A percentile compares a stretch with the other conserved stretches of the same genome.
phyloP scores from a whole-genome alignment of 495 filamentous ascomycete genomes.

The Aspergillus leporis region DNA sequence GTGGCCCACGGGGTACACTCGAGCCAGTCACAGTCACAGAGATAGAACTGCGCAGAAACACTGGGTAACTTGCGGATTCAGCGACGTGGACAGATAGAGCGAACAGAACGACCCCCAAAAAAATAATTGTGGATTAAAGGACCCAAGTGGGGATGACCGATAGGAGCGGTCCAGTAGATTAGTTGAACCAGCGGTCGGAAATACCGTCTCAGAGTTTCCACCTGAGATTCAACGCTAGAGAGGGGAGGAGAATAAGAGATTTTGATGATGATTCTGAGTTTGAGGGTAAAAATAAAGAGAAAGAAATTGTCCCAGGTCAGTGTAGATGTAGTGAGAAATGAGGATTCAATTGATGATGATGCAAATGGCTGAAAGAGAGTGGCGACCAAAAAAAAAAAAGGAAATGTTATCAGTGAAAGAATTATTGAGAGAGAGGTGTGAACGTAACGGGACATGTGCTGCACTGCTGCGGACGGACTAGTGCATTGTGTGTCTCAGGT shows the following conservation, averaged over 20 bases:
- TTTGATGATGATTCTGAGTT: background rate
- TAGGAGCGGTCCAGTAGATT: background rate
- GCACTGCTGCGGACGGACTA: slow-evolving; percentile 2
- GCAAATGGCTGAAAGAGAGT: background rate
- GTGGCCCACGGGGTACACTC: slow-evolving; percentile 6
- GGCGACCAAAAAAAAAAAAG: background rate
- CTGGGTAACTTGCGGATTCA: slow-evolving; percentile 7
- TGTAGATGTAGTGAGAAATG: background rate
- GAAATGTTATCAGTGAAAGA: background rate
- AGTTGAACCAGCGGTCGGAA: background rate
- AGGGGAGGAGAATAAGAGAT: background rate
- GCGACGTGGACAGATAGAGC: slow-evolving; percentile 2
- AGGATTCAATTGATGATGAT: too few species aligned
- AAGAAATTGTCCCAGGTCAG: background rate
- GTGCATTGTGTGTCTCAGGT: background rate
- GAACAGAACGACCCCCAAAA: background rate
- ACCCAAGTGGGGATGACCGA: background rate
- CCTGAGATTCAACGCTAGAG: background rate
- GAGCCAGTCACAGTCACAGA: background rate
- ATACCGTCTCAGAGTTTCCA: background rate
- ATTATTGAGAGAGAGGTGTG: background rate
- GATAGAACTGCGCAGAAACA: slow-evolving; percentile 2
- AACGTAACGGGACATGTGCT: background rate
- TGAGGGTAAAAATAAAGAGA: background rate
- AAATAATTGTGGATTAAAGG: background rate